Conservation (phyloP, 352 stramenopile species). For the Globisporangium polare region DNA sequence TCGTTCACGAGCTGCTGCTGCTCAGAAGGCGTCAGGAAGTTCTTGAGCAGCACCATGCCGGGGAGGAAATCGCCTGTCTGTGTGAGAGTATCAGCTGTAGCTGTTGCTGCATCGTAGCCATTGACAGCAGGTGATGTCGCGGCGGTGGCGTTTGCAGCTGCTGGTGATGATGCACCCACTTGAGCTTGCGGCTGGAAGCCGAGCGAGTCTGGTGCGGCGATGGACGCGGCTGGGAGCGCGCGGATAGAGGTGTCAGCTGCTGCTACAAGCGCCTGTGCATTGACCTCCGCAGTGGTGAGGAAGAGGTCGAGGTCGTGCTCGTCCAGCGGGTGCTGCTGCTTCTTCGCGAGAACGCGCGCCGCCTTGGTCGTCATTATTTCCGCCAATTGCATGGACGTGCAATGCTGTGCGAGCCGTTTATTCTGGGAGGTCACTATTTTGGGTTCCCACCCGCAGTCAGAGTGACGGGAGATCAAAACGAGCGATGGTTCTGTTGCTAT, state of each 20-base stretch:
- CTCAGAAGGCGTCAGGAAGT: constrained; percentile 41
- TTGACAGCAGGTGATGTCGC: background rate
- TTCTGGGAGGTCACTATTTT: no score
- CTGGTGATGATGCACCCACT: background rate
- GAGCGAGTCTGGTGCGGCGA: constrained; percentile 7
- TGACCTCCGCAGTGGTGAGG: constrained; percentile 15
- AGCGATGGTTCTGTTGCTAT: no score
- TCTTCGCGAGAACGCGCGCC: constrained; percentile 37
- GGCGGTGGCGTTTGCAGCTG: background rate
- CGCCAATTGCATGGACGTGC: no score
- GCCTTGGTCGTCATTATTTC: constrained; percentile 24
- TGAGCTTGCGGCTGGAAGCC: background rate
- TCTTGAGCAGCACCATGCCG: constrained; percentile 60
- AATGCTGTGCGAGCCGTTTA: no score
- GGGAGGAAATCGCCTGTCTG: constrained; percentile 33
- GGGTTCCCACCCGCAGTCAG: no score
- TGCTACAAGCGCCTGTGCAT: background rate
- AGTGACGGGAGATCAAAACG: no score
- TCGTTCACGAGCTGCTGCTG: constrained; percentile 61
- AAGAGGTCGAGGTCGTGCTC: constrained; percentile 69
- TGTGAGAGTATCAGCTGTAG: background rate
- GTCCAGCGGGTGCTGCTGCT: constrained; percentile 42
- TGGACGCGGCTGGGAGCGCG: background rate
- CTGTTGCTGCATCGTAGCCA: background rate
- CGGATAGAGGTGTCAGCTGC: constrained; percentile 1